Evolutionary conservation across 306 rosid genomes (phyloP).

Genomic region (Citrullus amarus): DNA sequence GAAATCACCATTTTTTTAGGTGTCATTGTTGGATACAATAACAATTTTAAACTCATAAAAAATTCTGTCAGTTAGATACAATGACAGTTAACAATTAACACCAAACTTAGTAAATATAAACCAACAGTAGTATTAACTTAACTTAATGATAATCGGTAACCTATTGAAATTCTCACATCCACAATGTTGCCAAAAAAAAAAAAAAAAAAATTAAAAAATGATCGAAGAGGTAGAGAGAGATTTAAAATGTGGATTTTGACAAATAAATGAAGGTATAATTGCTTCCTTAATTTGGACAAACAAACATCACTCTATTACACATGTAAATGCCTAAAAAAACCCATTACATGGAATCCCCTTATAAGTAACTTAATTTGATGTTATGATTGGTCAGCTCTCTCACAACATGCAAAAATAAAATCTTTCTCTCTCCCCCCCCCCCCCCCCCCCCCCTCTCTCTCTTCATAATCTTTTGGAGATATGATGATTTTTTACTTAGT

Average conservation of each 20-base stretch:
- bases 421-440: neutral
- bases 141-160: too few relatives aligned
- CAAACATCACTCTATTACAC: constrained; percentile 4
- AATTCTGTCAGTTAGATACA: too few relatives aligned
- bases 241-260: neutral
- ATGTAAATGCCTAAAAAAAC: neutral
- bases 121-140: too few relatives aligned
- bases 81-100: too few relatives aligned
- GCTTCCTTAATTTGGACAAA: neutral
- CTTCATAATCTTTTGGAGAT: neutral
- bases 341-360: constrained; percentile 1
- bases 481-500: neutral
- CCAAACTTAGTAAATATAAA: too few relatives aligned
- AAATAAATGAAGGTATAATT: neutral
- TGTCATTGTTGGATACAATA: too few relatives aligned
- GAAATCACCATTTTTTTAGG: too few relatives aligned
- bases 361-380: neutral
- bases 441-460: neutral
- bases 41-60: too few relatives aligned
- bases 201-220: too few relatives aligned
- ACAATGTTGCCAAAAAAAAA: too few relatives aligned
- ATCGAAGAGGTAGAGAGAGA: neutral
- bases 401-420: neutral
- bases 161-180: too few relatives aligned
- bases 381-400: neutral